Conservation (phyloP, 192 early-diverging fungal genomes). For the Backusella westeae region DNA sequence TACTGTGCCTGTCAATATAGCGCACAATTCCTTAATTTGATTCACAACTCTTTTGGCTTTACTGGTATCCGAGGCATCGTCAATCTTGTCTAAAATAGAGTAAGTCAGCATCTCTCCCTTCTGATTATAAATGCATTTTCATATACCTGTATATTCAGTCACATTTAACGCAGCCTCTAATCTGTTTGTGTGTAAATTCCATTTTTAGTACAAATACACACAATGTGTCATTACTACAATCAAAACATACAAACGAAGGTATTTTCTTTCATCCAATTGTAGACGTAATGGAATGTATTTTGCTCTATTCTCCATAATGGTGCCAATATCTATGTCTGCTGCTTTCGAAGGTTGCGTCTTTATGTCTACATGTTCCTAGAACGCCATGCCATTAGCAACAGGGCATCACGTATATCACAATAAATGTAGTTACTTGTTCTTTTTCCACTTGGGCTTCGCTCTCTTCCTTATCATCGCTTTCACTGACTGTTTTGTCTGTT, state of each 20-base stretch:
- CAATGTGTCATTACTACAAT: not conserved
- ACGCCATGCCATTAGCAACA: not conserved
- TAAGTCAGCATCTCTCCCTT: not conserved
- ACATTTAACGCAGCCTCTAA: constrained; percentile 94
- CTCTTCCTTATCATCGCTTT: not conserved
- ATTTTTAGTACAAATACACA: not conserved
- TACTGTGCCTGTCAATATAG: constrained; percentile 89
- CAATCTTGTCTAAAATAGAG: constrained; percentile 32
- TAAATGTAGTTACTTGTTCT: not conserved
- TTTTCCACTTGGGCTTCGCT: not conserved
- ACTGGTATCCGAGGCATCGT: constrained; percentile 70
- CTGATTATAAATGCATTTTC: not conserved
- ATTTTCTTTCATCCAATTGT: constrained; percentile 88
- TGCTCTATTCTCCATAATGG: constrained; percentile 78
- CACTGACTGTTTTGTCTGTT: not conserved
- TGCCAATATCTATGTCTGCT: constrained; percentile 54
- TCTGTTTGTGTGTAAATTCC: constrained; percentile 17
- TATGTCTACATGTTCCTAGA: not conserved
- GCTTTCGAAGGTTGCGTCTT: not conserved
- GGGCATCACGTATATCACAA: not conserved
- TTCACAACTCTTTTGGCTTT: constrained; percentile 87
- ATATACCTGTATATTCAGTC: constrained; percentile 56
- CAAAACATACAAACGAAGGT: constrained; percentile 71
- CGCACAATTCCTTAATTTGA: constrained; percentile 96
- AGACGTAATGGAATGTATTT: constrained; percentile 96